Base-by-base conservation (phyloP, 805 yeast species). In the Helenozyma baotianmanensis region DNA sequence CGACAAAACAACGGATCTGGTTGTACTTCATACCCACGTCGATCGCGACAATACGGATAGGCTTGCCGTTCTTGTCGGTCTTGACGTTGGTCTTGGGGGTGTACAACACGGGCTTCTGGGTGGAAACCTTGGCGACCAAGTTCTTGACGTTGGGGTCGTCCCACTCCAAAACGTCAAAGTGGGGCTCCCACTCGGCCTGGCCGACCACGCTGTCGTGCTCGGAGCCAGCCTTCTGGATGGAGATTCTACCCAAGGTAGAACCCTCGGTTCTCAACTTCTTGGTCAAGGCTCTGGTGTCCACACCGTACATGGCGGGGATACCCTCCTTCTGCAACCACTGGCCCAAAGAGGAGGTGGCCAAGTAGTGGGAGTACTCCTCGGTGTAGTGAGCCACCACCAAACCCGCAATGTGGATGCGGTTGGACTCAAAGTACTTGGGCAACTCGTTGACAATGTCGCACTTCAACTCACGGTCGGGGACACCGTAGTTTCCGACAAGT, bases 21-120 rank as follows among this genome's bases (percentile, higher is more conserved):
- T 92, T 92, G 70, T 72, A 90, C 67, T 92, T 92, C 86, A 92
- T 85, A 74, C 99, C 99, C 37, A 89, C 96, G 64, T 92, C 99
- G 43, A 92, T 71, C 14, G 96, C 96, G 23, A 92, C 62, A 44
- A 92, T 83, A 61, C 92, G 80, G 45, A 90, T 62, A 27, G 79
- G 68, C 53, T 82, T 79, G 32, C 96, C 96, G 56, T 81, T 70
- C 65, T 48, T 80, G 73, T 47, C 85, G 17, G 58, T 35, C 78
- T 52, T 73, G 49, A 59, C 52, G 39, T 73, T 68, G 11, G 72
- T 54, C 38, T 78, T 75, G 32, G 97, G 97, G 21, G 74, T 68
- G 67, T 83, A 92, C 42, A 82, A 60, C 26, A 76, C 75, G 25
- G 97, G 92, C 57, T 80, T 72, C 57, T 76, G 72, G 48, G 75